Evolutionary conservation across 192 early-diverging fungal genomes (phyloP), one percentile per base, ranked within the genome.

Genomic region (Coemansia sp.): DNA sequence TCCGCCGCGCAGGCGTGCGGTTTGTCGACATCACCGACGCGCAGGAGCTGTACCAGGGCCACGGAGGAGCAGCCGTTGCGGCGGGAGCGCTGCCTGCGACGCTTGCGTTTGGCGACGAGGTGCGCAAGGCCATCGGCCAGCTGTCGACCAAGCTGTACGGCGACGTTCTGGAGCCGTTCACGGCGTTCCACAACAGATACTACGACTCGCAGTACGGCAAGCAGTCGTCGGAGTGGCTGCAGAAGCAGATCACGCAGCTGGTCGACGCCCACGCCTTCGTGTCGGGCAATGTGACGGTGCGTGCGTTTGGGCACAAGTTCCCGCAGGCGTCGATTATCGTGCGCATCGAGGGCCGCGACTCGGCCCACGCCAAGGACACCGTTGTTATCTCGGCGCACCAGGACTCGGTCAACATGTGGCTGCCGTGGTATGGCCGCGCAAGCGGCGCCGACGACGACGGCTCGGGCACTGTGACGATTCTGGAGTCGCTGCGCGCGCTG

Each of bases 1-100:
- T 98, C 61, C 81, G 89, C 59, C 86, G 90, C 16, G 74, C 77
- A 11, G 85, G 87, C 38, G 85, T 88, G 56, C 78, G 86, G 21
- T 98, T 91, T 72, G 93, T 96, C 85, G 96, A 98, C 72, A 86
- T 96, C 45, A 98, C 96, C 37, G 93, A 96, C 68, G 71, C 84
- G 50, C 74, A 79, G 62, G 85, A 85, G 38, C 69, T 87, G 12
- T 84, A 83, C 69, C 13, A 49, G 15, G 18, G 56, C 4, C 13
- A 49, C 6, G 18, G 52, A 4, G 4, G 13, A 1, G 15, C 42
- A 52, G 3, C 45, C 56, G 45, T 15, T n/a, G 67, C 65, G 52
- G 57, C 58, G 11, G 3, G 23, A 26, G 45, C 26, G 45, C 84
- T 89, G 52, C 92, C 94, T 12, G 39, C 40, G 15, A 57, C 62